Conservation (phyloP, 2,329 filamentous ascomycete species). For the Fusarium continuum region DNA sequence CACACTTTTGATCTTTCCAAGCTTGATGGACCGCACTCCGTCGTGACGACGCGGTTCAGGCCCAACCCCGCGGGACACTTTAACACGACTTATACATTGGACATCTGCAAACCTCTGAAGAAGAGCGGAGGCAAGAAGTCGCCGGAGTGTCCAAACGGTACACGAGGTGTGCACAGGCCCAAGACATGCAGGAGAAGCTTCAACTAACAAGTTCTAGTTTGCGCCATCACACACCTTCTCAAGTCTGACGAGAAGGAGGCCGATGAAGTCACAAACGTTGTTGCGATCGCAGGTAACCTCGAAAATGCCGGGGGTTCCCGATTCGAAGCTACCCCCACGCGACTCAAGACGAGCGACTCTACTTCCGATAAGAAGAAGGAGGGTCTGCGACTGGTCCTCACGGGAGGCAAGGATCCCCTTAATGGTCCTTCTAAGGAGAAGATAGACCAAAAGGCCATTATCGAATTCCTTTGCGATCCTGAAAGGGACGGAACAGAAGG, state of each 20-base stretch:
- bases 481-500: constrained; percentile 78
- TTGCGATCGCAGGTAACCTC: constrained; percentile 80
- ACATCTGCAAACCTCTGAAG: constrained; percentile 76
- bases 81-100: constrained; percentile 84
- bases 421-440: constrained; percentile 61
- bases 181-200: neutral
- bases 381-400: constrained; percentile 75
- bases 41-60: constrained; percentile 66
- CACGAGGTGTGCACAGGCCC: constrained; percentile 64
- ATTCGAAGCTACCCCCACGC: constrained; percentile 72
- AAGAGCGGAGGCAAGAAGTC: constrained; percentile 65
- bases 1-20: constrained; percentile 70
- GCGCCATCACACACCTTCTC: constrained; percentile 73
- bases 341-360: constrained; percentile 71
- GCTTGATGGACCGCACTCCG: constrained; percentile 73
- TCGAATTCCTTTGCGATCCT: constrained; percentile 85
- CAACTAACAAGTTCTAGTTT: constrained; percentile 63
- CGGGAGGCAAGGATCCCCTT: constrained; percentile 64
- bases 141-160: constrained; percentile 73
- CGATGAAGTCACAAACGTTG: constrained; percentile 61
- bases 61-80: constrained; percentile 59
- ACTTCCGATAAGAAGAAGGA: constrained; percentile 73
- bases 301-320: constrained; percentile 63
- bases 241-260: constrained; percentile 50
- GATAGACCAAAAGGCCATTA: constrained; percentile 75